phyloP scores from a whole-genome alignment of 2,329 filamentous ascomycete species.

The Monilinia polystroma region DNA sequence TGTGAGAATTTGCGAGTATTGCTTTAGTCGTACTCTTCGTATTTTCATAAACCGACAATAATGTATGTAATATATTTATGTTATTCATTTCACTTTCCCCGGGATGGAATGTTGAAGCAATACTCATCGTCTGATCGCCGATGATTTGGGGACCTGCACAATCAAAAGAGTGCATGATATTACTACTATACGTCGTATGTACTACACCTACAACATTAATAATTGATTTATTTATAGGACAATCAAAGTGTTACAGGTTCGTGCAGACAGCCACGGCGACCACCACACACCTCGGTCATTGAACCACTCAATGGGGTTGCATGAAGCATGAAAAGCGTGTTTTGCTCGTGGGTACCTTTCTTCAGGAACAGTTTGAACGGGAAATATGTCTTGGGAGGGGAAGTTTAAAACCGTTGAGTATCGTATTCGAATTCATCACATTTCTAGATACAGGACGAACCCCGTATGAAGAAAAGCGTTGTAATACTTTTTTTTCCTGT shows the following conservation, averaged over 20 bases:
- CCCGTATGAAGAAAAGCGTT: constrained; percentile 13
- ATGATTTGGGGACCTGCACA: constrained; percentile 18
- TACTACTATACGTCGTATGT: constrained; percentile 7
- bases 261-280: constrained; percentile 19
- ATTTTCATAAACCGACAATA: neutral
- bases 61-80: neutral
- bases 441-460: constrained; percentile 16
- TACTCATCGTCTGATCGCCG: constrained; percentile 22
- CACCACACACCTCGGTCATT: constrained; percentile 18
- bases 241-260: constrained; percentile 6
- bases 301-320: constrained; percentile 19
- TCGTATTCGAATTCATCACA: constrained; percentile 5
- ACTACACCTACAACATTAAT: constrained; percentile 7
- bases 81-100: neutral
- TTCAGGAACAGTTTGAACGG: constrained; percentile 14
- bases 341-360: constrained; percentile 22
- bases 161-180: constrained; percentile 21
- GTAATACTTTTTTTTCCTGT: neutral
- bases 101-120: constrained; percentile 8
- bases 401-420: constrained; percentile 23
- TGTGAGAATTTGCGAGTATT: neutral
- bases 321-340: constrained; percentile 23
- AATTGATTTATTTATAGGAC: constrained; percentile 15
- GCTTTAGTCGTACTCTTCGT: constrained; percentile 11
- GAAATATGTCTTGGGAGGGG: constrained; percentile 19